Base-by-base conservation (phyloP, 2,329 filamentous ascomycete species). In the Hymenoscyphus linearis region DNA sequence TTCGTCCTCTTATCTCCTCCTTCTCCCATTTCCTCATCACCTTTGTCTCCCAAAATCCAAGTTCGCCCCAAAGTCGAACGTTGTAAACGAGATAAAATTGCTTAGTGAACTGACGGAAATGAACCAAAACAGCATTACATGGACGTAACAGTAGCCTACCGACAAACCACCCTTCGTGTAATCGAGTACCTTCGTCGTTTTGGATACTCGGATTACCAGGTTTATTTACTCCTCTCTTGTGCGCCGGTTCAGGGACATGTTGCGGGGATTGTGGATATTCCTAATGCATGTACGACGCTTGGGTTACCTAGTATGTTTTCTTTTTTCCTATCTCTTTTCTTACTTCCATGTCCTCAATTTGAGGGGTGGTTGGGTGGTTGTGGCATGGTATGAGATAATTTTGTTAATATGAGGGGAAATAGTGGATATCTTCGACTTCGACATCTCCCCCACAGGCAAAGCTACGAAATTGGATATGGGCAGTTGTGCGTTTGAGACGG, bases 401-500 rank as follows among this genome's bases (percentile, higher is more conserved):
- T n/a, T n/a, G n/a, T n/a, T n/a, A n/a, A n/a, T n/a, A n/a, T n/a
- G n/a, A n/a, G n/a, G 22, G n/a, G 16, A 12, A 9, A 53, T 9
- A 53, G 52, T 96, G 80, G 93, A 96, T 76, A 96, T 97, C 58
- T 97, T 97, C 70, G 90, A 95, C 71, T 96, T 97, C 75, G 92
- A 96, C 72, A 93, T 96, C 67, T 84, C 85, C 54, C 90, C 91
- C 0, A 67, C 64, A 2, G 80, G 81, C 60, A 79, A 79, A 4
- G 83, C 82, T 2, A 78, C 83, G 71, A 84, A 85, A 77, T 74
- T 79, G 61, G 85, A 92, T 71, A 82, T 92, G 82, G 89, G 88
- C 1, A 78, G 72, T 47, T 95, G 90, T 74, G 90, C 89, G 1
- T 89, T 85, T 72, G 78, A 80, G 67, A 79, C 74, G 1, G 80